Percentiles rank a stretch among this genome's conserved stretches.
Conservation (phyloP, 805 yeast species). For the Kluyveromyces lactis region DNA sequence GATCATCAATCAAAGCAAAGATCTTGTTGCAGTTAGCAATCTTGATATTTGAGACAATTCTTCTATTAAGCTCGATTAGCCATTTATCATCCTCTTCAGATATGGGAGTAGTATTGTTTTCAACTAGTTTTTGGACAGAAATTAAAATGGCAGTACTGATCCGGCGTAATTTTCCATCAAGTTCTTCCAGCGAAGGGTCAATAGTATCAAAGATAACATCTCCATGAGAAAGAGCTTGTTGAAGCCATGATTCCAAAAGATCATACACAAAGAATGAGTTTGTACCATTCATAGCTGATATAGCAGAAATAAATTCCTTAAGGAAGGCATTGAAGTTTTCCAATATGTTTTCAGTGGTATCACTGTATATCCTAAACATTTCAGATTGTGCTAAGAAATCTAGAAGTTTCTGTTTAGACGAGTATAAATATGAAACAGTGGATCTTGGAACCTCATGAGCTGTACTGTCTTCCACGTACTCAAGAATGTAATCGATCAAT, state of each 20-base stretch:
- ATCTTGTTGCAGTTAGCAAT: slow-evolving; percentile 35
- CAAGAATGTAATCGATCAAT: slow-evolving; percentile 26
- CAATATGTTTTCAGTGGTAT: slow-evolving; percentile 8
- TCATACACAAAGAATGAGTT: slow-evolving; percentile 40
- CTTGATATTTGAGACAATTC: slow-evolving; percentile 35
- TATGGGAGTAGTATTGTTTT: slow-evolving; percentile 27
- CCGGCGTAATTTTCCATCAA: slow-evolving; percentile 43
- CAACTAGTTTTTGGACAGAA: slow-evolving; percentile 53
- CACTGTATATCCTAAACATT: slow-evolving; percentile 13
- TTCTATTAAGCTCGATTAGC: slow-evolving; percentile 45
- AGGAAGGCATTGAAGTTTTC: slow-evolving; percentile 23
- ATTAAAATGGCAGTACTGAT: slow-evolving; percentile 54
- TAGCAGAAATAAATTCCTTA: slow-evolving; percentile 16
- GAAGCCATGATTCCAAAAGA: slow-evolving; percentile 41
- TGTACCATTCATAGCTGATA: slow-evolving; percentile 33
- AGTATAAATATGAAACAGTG: slow-evolving; percentile 15
- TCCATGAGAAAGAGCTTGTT: not conserved
- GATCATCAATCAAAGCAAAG: slow-evolving; percentile 26
- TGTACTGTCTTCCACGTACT: slow-evolving; percentile 12
- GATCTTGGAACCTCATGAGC: not conserved
- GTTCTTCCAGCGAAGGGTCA: slow-evolving; percentile 21
- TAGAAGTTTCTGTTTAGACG: slow-evolving; percentile 10
- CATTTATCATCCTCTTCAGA: slow-evolving; percentile 57
- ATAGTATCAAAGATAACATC: not conserved
- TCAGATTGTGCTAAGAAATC: slow-evolving; percentile 10